Conservation (phyloP, 2,329 filamentous ascomycete genomes). For the Juglanconis juglandina region DNA sequence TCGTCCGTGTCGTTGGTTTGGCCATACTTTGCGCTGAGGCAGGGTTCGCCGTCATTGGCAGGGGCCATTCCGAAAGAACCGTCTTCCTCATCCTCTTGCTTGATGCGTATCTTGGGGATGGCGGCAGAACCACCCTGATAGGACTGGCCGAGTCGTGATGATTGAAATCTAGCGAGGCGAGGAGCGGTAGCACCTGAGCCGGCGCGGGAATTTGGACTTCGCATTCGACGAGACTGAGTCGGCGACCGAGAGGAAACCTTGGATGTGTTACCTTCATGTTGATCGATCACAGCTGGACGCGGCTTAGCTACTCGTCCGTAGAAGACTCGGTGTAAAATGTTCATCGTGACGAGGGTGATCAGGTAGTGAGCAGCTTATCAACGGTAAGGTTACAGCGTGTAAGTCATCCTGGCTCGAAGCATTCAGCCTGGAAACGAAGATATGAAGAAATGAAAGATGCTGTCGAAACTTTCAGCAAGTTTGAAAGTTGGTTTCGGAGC, state of each 20-base stretch:
- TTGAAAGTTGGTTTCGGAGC: too few relatives aligned
- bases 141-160: neutral
- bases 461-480: too few relatives aligned
- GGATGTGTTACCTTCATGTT: neutral
- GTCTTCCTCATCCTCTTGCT: slow-evolving; percentile 8
- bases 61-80: neutral
- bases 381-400: neutral
- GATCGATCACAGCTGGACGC: neutral
- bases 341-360: neutral
- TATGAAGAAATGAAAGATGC: too few relatives aligned
- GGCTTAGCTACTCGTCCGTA: slow-evolving; percentile 7
- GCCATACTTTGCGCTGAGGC: neutral
- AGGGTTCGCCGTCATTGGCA: neutral
- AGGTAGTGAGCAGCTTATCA: neutral
- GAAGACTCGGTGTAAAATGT: neutral
- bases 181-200: neutral
- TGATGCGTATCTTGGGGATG: neutral
- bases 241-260: neutral
- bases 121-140: neutral
- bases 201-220: neutral
- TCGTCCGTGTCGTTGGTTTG: neutral
- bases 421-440: too few relatives aligned
- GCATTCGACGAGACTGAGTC: neutral
- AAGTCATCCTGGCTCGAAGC: neutral
- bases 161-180: neutral